These are phyloP conservation scores for Malus hybrid DNA, from an alignment of 331 rosid species.

Conservation along the genomic window DNA sequence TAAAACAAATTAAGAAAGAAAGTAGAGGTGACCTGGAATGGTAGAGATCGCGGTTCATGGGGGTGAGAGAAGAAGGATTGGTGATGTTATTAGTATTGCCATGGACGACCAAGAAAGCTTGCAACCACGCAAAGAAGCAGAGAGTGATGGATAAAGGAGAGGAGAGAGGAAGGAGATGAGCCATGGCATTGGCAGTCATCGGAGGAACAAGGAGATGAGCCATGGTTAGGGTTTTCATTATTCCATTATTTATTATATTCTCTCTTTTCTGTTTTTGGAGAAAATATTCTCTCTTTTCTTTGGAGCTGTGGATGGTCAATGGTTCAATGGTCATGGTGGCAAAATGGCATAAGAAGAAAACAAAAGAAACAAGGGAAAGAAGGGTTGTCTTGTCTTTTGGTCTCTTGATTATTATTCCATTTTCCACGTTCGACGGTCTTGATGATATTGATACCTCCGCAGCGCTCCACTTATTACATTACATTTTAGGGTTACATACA, in stretches of 20 bases:
- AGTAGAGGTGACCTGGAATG: slow-evolving; percentile 55
- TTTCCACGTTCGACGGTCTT: slow-evolving; percentile 57
- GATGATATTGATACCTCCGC: slow-evolving; percentile 4
- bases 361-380: too few species aligned
- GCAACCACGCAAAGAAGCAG: slow-evolving; percentile 34
- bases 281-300: too few species aligned
- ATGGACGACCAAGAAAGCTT: slow-evolving; percentile 27
- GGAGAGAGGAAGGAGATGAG: slow-evolving; percentile 33
- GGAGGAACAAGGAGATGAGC: too few species aligned
- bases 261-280: too few species aligned
- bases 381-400: not conserved
- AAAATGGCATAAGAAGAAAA: too few species aligned
- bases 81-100: slow-evolving; percentile 27
- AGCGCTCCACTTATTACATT: not conserved
- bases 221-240: not conserved
- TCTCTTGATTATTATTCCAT: not conserved
- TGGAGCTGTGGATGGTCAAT: too few species aligned
- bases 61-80: slow-evolving; percentile 21
- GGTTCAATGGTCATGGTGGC: too few species aligned
- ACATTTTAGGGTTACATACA: too few species aligned
- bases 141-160: slow-evolving; percentile 22
- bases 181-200: slow-evolving; percentile 26
- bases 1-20: not conserved
- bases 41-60: slow-evolving; percentile 81
- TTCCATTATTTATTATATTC: too few species aligned